Percentiles rank a stretch among this genome's conserved stretches.
Evolutionary conservation across 331 rosid species (phyloP).

Genomic region (Acacia pycnantha): DNA sequence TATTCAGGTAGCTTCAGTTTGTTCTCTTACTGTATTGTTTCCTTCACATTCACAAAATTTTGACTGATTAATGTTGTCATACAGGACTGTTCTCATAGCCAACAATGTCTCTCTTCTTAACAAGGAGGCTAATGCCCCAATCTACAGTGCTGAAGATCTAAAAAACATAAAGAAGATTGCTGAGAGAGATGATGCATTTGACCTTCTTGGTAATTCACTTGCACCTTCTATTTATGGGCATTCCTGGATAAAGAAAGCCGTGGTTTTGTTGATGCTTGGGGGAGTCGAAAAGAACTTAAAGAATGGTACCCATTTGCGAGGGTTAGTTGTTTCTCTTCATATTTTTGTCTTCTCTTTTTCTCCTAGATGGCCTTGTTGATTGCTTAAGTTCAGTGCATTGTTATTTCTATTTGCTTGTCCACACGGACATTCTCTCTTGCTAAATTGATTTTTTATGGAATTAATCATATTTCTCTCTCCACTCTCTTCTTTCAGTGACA

Average conservation of each 20-base stretch:
- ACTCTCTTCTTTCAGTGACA: slow-evolving; percentile 61
- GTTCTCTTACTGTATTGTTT: background rate
- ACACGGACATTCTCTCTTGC: background rate
- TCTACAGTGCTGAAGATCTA: slow-evolving; percentile 75
- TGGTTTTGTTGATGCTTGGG: slow-evolving; percentile 85
- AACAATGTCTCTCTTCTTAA: slow-evolving; percentile 89
- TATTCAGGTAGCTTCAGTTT: slow-evolving; percentile 72
- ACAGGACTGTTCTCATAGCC: slow-evolving; percentile 91
- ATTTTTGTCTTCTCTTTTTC: slow-evolving; percentile 2
- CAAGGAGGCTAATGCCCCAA: slow-evolving; percentile 97
- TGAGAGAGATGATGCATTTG: slow-evolving; percentile 85
- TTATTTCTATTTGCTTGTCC: background rate
- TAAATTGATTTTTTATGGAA: slow-evolving; percentile 5
- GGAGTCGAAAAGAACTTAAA: slow-evolving; percentile 97
- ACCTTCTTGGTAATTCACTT: slow-evolving; percentile 89
- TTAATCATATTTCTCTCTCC: background rate
- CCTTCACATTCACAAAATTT: slow-evolving; percentile 6
- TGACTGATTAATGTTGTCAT: slow-evolving; percentile 33
- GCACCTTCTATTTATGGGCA: slow-evolving; percentile 99
- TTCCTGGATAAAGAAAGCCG: slow-evolving; percentile 97
- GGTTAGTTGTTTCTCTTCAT: slow-evolving; percentile 56
- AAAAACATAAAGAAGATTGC: slow-evolving; percentile 81
- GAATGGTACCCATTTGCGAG: slow-evolving; percentile 97
- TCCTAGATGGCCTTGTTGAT: background rate
- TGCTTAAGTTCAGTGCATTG: slow-evolving; percentile 1